Evolutionary conservation across 352 stramenopile genomes (phyloP), one percentile per base, ranked within the genome.

Genomic region (Phytopythium sindhum): DNA sequence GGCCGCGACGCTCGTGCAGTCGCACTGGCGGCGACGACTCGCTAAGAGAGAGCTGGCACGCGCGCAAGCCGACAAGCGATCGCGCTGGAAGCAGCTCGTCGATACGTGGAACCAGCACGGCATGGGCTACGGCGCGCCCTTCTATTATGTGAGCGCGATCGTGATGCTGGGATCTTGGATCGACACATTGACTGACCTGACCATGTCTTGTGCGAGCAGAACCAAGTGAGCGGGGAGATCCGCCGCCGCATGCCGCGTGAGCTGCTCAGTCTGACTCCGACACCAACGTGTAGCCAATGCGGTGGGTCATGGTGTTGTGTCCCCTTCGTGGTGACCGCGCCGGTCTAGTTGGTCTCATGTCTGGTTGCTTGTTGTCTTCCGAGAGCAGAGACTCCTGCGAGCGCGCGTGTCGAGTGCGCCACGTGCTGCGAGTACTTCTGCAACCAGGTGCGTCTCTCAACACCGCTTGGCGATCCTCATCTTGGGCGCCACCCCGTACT

Each of bases 351-450:
- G 39, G 52, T 21, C 33, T 54, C 41, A 63, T 44, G 47, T 12
- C n/a, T 68, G 4, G 29, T 28, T 28, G 57, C 26, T 52, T 33
- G 14, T 37, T 37, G 26, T 57, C 21, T 56, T 54, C 37, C 21
- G 50, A 35, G 7, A 15, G 21, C 61, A 92, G 84, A 89, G 50
- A 71, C 65, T 4, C 66, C 68, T 1, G 60, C 69, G 11, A 80
- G 71, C 57, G 86, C 81, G 14, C 76, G 75, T 55, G 70, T 96
- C 37, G 93, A 98, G 65, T 98, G 95, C 66, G 74, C 73, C 15
- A 88, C 84, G 2, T 98, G 93, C 65, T 70, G 76, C 45, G 93
- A 98, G 67, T 98, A 89, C 72, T 98, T 97, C 65, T 98, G 93
- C 52, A 70, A 81, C 47, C 62, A 81, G 59, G 80, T 89, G 53